phyloP scores from a whole-genome alignment of 129 eudicot species.

The Silybum marianum region DNA sequence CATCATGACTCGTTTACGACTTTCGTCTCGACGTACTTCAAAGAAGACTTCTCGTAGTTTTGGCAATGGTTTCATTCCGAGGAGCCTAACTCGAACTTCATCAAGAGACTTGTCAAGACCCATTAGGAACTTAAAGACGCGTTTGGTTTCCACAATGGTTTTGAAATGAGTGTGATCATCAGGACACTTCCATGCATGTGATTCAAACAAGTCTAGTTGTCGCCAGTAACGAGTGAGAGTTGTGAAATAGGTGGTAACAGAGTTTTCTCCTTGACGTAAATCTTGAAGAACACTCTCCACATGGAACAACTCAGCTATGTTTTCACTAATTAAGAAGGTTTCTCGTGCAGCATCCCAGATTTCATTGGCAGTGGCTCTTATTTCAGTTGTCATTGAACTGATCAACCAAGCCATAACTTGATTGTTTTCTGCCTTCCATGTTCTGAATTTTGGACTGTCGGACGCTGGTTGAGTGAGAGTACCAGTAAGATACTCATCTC shows the following conservation, averaged over 20 bases:
- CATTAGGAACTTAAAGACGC: slow-evolving; percentile 1
- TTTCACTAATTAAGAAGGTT: background rate
- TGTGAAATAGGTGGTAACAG: background rate
- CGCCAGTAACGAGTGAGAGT: background rate
- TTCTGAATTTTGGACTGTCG: background rate
- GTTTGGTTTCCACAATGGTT: background rate
- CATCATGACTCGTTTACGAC: slow-evolving; percentile 11
- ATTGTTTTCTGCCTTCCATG: background rate
- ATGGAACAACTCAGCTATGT: background rate
- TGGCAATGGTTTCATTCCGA: slow-evolving; percentile 2
- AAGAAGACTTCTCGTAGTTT: slow-evolving; percentile 5
- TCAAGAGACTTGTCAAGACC: slow-evolving; percentile 8
- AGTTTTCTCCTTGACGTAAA: background rate
- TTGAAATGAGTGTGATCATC: background rate
- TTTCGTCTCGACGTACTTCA: slow-evolving; percentile 15
- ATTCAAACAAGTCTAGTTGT: background rate
- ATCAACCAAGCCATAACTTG: slow-evolving; percentile 2
- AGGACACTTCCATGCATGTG: background rate
- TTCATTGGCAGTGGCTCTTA: background rate
- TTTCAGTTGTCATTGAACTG: background rate
- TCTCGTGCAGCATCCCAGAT: background rate
- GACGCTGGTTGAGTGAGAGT: background rate
- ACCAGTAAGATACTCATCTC: background rate
- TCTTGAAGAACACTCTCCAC: slow-evolving; percentile 3
- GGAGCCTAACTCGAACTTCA: background rate